Evolutionary conservation across 2,329 filamentous ascomycete species (phyloP).

Genomic region (Apiospora koreana): DNA sequence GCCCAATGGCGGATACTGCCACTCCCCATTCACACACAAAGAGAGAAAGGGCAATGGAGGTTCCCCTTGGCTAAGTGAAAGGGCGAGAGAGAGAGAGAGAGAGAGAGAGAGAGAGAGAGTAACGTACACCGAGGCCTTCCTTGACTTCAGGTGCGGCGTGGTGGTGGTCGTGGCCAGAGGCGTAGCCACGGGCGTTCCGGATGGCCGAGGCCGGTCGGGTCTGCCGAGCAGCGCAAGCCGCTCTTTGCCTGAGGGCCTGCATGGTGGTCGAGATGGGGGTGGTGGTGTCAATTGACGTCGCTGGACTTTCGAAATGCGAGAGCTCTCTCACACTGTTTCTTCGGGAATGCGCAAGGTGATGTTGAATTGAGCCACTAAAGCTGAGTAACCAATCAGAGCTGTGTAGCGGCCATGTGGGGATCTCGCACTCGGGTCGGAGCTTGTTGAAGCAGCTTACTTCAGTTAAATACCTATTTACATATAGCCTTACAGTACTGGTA

Average conservation of each 20-base stretch:
- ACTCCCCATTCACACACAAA: too few relatives aligned
- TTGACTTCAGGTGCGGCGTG: conserved; percentile 43
- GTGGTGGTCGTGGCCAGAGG: conserved; percentile 51
- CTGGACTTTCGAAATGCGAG: background rate
- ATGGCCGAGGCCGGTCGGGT: conserved; percentile 33
- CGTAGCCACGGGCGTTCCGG: conserved; percentile 50
- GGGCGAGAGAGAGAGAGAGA: background rate
- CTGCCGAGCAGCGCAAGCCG: conserved; percentile 38
- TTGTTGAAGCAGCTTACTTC: background rate
- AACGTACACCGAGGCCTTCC: conserved; percentile 59
- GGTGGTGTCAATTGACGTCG: conserved; percentile 11
- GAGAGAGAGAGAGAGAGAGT: background rate
- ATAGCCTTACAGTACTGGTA: background rate
- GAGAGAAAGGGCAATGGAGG: too few relatives aligned
- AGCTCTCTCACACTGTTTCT: background rate
- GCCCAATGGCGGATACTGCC: too few relatives aligned
- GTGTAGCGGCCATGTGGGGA: background rate
- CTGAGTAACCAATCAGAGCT: background rate
- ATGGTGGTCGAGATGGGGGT: conserved; percentile 20
- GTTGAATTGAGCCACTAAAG: conserved; percentile 5
- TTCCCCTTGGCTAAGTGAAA: background rate
- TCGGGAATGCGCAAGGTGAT: background rate
- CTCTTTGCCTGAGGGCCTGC: conserved; percentile 45
- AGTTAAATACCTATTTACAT: too few relatives aligned
- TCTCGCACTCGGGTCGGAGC: background rate